phyloP scores from a whole-genome alignment of 345 rosid species.

The Laguncularia racemosa region DNA sequence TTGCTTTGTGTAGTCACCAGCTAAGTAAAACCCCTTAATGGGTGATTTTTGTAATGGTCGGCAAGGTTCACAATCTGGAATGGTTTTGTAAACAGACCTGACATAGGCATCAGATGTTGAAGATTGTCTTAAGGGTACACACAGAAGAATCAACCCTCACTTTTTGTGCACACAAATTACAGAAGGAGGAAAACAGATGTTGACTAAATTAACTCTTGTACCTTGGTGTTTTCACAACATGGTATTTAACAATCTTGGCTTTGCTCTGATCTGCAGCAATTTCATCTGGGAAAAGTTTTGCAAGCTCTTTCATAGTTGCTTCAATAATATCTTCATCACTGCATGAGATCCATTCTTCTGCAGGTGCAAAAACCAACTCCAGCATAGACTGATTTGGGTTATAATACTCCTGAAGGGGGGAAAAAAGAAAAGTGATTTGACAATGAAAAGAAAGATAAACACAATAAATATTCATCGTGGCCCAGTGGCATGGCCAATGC shows the following conservation, averaged over 20 bases:
- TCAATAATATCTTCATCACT: conserved; percentile 77
- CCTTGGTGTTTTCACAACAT: conserved; percentile 94
- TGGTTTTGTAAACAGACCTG: conserved; percentile 93
- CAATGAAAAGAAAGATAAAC: background rate
- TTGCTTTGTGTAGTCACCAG: conserved; percentile 94
- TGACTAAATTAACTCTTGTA: conserved; percentile 10
- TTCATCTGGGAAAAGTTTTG: conserved; percentile 87
- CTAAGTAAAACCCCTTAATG: conserved; percentile 73
- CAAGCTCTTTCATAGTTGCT: conserved; percentile 90
- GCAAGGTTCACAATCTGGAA: conserved; percentile 85
- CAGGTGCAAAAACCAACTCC: conserved; percentile 95
- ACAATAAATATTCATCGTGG: background rate
- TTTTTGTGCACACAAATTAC: background rate
- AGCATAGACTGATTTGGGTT: conserved; percentile 84
- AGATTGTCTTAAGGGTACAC: background rate
- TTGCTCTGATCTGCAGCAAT: conserved; percentile 87
- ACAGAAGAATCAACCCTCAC: too few species aligned
- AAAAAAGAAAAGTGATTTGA: conserved; percentile 2
- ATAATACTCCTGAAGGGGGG: conserved; percentile 63
- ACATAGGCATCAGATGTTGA: conserved; percentile 8
- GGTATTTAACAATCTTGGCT: conserved; percentile 82
- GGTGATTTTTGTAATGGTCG: conserved; percentile 93
- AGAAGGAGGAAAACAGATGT: background rate
- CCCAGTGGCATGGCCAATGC: too few species aligned
- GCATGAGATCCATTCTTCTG: conserved; percentile 86